Evolutionary conservation across 208 protist genomes (phyloP).

Genomic region (Borovskyia barvae): DNA sequence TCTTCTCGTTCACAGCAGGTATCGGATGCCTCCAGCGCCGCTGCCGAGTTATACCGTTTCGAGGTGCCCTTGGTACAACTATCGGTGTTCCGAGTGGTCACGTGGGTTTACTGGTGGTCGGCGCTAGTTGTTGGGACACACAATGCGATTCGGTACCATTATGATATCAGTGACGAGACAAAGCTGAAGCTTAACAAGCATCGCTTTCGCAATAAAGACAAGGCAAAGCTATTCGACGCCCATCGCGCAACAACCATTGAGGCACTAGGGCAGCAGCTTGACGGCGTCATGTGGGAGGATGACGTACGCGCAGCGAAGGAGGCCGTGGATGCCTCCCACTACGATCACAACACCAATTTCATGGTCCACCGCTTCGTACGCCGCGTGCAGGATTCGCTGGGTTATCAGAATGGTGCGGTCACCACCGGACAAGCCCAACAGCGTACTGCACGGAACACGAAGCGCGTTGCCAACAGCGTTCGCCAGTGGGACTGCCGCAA

Average conservation of each 20-base stretch:
- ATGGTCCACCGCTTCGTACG: constrained; percentile 63
- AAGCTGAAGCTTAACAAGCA: constrained; percentile 63
- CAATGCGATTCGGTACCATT: constrained; percentile 69
- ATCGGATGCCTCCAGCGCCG: neutral
- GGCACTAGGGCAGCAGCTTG: constrained; percentile 60
- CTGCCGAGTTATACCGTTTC: constrained; percentile 14
- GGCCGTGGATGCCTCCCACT: constrained; percentile 77
- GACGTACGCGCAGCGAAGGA: constrained; percentile 79
- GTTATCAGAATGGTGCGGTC: constrained; percentile 21
- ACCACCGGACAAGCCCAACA: constrained; percentile 6
- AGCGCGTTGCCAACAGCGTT: neutral
- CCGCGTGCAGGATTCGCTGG: constrained; percentile 54
- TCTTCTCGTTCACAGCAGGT: constrained; percentile 8
- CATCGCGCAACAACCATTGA: constrained; percentile 70
- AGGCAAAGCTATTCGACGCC: constrained; percentile 58
- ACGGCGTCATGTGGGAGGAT: constrained; percentile 73
- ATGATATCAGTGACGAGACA: constrained; percentile 76
- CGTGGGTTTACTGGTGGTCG: constrained; percentile 57
- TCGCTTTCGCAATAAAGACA: constrained; percentile 49
- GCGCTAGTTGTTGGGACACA: constrained; percentile 54
- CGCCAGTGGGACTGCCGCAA: constrained; percentile 81
- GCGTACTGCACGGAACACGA: neutral
- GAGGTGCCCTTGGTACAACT: constrained; percentile 37
- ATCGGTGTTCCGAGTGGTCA: constrained; percentile 29
- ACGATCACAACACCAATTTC: constrained; percentile 47